Evolutionary conservation across 352 stramenopile species (phyloP).

Genomic region (Phytophthora sp.): DNA sequence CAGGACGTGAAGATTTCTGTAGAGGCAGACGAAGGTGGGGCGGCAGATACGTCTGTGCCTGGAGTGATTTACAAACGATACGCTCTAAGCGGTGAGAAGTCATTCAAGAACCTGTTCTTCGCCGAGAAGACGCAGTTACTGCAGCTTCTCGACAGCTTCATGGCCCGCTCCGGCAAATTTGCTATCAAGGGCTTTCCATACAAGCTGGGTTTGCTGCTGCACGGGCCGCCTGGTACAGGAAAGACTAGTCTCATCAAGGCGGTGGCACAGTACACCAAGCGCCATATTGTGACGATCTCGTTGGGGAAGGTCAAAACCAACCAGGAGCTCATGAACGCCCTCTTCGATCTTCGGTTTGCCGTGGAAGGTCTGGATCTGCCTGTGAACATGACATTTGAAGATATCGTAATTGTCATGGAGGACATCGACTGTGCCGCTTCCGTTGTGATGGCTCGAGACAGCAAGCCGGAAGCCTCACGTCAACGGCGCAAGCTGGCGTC

Average conservation of each 20-base stretch:
- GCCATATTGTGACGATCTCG: conserved; percentile 80
- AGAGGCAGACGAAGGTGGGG: conserved; percentile 2
- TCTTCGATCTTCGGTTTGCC: conserved; percentile 74
- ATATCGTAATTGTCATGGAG: conserved; percentile 92
- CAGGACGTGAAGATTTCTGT: conserved; percentile 5
- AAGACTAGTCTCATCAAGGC: conserved; percentile 93
- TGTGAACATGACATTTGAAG: conserved; percentile 73
- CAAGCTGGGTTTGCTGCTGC: conserved; percentile 88
- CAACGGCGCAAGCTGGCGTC: conserved; percentile 9
- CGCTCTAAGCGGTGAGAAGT: conserved; percentile 84
- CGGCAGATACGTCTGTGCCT: background rate
- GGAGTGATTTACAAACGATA: conserved; percentile 70
- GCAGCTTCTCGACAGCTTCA: conserved; percentile 77
- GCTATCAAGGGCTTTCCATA: conserved; percentile 89
- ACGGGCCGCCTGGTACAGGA: conserved; percentile 87
- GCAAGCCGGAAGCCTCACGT: conserved; percentile 20
- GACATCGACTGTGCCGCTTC: conserved; percentile 85
- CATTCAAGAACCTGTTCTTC: conserved; percentile 90
- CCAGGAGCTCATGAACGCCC: conserved; percentile 81
- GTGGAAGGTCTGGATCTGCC: conserved; percentile 70
- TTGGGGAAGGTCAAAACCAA: conserved; percentile 83
- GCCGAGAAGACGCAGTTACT: conserved; percentile 76
- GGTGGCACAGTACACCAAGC: conserved; percentile 80
- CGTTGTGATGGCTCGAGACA: conserved; percentile 60
- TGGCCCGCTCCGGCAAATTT: conserved; percentile 77